Base-by-base conservation (phyloP, 805 yeast genomes). In the Hanseniaspora guilliermondii region DNA sequence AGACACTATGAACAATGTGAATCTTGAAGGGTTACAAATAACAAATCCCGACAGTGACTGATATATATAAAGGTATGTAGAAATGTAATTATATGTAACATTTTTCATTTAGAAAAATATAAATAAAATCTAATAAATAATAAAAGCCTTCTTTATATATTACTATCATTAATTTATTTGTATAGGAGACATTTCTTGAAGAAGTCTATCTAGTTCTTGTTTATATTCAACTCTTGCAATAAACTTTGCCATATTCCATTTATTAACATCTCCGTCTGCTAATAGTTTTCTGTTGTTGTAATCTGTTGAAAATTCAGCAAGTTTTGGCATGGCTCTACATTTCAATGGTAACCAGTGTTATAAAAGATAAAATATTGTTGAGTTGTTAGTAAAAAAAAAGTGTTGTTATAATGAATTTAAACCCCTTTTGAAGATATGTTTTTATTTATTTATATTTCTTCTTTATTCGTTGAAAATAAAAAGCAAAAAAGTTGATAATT, bases 171-270 rank as follows among this genome's bases (percentile, higher is more conserved):
- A 47, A 12, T 39, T 21, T 6, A 40, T 2, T 27, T 36, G 36
- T 16, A 50, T 25, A 9, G 55, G 55, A 12, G 49, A 25, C 55
- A 52, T 52, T 37, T 44, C 55, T 27, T 44, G 44, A 16, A 52
- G 7, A 9, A 52, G 37, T 37, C 55, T 52, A 8, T 52, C 49
- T 21, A 37, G 37, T 16, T 52, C 55, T 52, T 52, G 55, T 37
- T 44, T 52, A 6, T 42, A 42, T 33, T 52, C 55, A 5, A 44
- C 35, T 52, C 55, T 52, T 21, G 55, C 55, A 16, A 52, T 36
- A n/a, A 52, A 52, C 27, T 52, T 52, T 6, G 37, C 36, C 55
- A 52, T 52, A 14, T 52, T 52, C 55, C 55, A 52, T 37, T 52
- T 52, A 30, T 52, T 44, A 8, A 52, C 49, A 19, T 52, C 55